Conservation (phyloP, 1,139 yeast genomes). For the Zygosaccharomyces sapae region DNA sequence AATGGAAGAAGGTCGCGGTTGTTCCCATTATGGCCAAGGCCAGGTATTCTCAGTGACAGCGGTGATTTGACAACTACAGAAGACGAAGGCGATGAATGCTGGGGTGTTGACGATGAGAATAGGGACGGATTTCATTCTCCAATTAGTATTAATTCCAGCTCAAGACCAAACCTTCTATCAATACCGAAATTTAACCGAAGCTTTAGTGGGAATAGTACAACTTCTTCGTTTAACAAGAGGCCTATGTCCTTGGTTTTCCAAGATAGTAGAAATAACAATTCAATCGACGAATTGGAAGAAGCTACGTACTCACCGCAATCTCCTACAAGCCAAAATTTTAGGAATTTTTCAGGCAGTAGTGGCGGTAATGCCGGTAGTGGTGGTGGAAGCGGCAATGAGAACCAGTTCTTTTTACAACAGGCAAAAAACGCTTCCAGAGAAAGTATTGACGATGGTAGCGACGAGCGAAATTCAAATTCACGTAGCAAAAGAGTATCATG, state of each 20-base stretch:
- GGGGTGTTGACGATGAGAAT: conserved; percentile 19
- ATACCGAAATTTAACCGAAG: conserved; percentile 24
- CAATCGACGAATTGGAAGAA: conserved; percentile 20
- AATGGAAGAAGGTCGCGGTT: conserved; percentile 26
- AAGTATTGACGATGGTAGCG: conserved; percentile 22
- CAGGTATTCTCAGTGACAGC: conserved; percentile 32
- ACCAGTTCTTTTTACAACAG: not conserved
- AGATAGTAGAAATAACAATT: conserved; percentile 20
- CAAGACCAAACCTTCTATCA: conserved; percentile 19
- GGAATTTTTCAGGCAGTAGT: conserved; percentile 1
- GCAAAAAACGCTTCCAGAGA: not conserved
- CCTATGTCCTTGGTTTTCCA: conserved; percentile 26
- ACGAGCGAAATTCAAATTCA: conserved; percentile 24
- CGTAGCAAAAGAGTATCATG: conserved; percentile 32
- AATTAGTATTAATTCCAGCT: conserved; percentile 15
- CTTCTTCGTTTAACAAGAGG: conserved; percentile 18
- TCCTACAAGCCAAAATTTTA: not conserved
- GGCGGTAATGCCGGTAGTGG: not conserved
- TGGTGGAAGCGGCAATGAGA: not conserved
- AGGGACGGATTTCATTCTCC: conserved; percentile 21
- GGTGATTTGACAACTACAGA: conserved; percentile 33
- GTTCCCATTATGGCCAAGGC: conserved; percentile 32
- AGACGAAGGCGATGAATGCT: conserved; percentile 31
- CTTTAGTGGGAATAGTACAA: conserved; percentile 24
- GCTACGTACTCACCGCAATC: conserved; percentile 1